Evolutionary conservation across 306 rosid species (phyloP).

Genomic region (Chamaecrista fasciculata): DNA sequence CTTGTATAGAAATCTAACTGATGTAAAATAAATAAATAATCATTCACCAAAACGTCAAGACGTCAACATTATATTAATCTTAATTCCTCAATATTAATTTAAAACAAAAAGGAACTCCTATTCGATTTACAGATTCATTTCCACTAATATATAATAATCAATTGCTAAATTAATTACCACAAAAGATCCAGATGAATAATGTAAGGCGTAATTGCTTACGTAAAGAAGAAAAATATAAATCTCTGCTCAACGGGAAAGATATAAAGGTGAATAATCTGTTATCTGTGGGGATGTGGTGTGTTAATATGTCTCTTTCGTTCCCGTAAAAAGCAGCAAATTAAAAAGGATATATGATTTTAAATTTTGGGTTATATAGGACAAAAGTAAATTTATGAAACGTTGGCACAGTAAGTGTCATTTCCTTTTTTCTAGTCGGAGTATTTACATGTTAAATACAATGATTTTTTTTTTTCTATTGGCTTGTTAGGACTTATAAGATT

Average conservation of each 20-base stretch:
- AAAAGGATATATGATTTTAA: conserved; percentile 10
- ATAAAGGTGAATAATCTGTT: background rate
- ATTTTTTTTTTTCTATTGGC: no score
- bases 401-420: conserved; percentile 10
- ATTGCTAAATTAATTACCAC: background rate
- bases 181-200: background rate
- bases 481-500: no score
- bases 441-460: no score
- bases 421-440: no score
- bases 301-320: conserved; percentile 9
- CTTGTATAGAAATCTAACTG: background rate
- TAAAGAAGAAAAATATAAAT: background rate
- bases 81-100: no score
- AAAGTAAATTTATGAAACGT: background rate
- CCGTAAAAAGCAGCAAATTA: background rate
- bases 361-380: background rate
- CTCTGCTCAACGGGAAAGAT: background rate
- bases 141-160: no score
- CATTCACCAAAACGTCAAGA: no score
- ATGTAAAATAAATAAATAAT: background rate
- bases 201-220: no score
- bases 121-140: no score
- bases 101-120: no score
- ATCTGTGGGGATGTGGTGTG: background rate
- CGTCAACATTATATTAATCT: background rate